phyloP scores from a whole-genome alignment of 2,329 filamentous ascomycete species.

The Cytospora piceicola region DNA sequence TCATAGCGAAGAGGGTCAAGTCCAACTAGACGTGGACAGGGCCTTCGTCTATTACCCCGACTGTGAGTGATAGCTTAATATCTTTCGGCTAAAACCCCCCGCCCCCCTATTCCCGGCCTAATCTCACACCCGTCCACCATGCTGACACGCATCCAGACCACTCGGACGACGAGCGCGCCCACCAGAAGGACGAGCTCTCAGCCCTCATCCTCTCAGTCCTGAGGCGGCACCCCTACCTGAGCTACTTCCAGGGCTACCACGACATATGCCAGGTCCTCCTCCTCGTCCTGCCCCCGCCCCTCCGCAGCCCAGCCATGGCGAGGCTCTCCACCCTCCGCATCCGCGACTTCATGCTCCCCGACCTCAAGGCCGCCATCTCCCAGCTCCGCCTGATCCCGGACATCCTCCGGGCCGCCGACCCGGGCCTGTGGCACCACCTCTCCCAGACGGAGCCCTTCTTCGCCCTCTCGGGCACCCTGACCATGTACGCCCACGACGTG shows the following conservation, averaged over 20 bases:
- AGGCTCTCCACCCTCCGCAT: constrained; percentile 90
- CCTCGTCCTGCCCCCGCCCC: constrained; percentile 72
- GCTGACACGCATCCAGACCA: constrained; percentile 54
- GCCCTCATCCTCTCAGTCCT: constrained; percentile 80
- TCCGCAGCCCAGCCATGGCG: constrained; percentile 67
- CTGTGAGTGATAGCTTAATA: constrained; percentile 56
- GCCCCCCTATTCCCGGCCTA: background rate
- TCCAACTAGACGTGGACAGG: constrained; percentile 87
- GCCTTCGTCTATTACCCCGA: constrained; percentile 97
- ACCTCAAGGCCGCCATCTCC: constrained; percentile 75
- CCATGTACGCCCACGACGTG: constrained; percentile 96
- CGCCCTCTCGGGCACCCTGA: constrained; percentile 88
- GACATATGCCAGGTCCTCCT: constrained; percentile 97
- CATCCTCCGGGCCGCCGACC: constrained; percentile 75
- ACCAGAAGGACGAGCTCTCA: constrained; percentile 76
- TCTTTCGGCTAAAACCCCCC: background rate
- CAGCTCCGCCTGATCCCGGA: constrained; percentile 88
- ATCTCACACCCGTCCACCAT: background rate
- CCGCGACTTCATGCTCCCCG: constrained; percentile 96
- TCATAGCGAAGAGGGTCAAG: constrained; percentile 90
- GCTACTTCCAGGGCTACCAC: constrained; percentile 98
- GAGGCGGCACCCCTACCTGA: constrained; percentile 78
- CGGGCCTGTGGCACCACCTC: constrained; percentile 74
- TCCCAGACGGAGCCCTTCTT: constrained; percentile 84
- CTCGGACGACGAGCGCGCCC: constrained; percentile 68